These are phyloP conservation scores for Neurospora sp. DNA, from an alignment of 495 filamentous ascomycete species.

Conservation along the genomic window DNA sequence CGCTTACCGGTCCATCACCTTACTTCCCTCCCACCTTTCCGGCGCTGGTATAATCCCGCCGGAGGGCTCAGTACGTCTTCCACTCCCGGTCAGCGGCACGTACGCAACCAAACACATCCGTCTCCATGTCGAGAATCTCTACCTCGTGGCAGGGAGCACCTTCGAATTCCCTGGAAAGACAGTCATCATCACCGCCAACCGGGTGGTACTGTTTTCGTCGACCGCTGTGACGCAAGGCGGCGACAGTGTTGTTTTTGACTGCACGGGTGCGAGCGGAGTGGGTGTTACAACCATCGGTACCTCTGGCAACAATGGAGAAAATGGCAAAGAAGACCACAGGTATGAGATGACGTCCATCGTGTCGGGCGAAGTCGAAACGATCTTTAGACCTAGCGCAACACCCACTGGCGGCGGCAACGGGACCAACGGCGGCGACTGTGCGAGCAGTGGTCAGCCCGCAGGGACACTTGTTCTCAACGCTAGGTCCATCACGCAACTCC, in stretches of 20 bases:
- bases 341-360: no score
- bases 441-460: not conserved
- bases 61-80: not conserved
- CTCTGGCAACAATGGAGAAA: not conserved
- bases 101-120: not conserved
- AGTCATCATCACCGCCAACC: not conserved
- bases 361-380: not conserved
- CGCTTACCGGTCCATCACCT: not conserved
- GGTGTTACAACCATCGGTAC: not conserved
- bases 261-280: not conserved
- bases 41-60: not conserved
- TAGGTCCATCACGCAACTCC: not conserved
- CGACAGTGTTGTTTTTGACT: not conserved
- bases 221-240: not conserved
- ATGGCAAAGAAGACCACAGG: not conserved
- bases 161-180: not conserved
- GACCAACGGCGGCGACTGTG: not conserved
- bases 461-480: not conserved
- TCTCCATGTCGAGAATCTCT: not conserved
- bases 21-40: not conserved
- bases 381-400: not conserved
- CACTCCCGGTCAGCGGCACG: not conserved
- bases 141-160: not conserved
- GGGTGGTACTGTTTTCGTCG: not conserved
- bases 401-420: not conserved